phyloP scores from a whole-genome alignment of 768 basidiomycete genomes.

The Multifurca ochricompacta region DNA sequence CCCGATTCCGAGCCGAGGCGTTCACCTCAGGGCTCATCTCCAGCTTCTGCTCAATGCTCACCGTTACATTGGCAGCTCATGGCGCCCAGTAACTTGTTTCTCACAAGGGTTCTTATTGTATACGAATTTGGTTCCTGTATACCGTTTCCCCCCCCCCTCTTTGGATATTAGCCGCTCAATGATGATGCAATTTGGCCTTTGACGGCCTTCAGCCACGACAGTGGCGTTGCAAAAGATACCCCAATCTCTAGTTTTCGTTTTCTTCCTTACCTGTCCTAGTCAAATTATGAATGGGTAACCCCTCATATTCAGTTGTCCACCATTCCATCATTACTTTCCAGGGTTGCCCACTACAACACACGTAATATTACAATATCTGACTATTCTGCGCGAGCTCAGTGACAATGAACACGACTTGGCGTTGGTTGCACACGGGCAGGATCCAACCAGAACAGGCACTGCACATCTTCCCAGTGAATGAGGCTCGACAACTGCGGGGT shows the following conservation, averaged over 20 bases:
- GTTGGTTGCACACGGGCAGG: neutral
- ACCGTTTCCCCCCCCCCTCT: neutral
- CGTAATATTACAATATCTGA: neutral
- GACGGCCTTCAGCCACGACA: neutral
- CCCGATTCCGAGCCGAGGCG: neutral
- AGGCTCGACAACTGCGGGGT: neutral
- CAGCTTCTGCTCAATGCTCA: neutral
- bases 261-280: neutral
- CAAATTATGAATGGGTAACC: neutral
- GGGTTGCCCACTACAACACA: neutral
- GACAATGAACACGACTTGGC: neutral
- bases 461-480: neutral
- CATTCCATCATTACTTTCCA: too few relatives aligned
- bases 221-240: neutral
- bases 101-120: neutral
- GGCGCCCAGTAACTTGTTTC: neutral
- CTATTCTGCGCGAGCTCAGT: neutral
- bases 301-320: neutral
- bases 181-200: slow-evolving; percentile 2
- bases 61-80: neutral
- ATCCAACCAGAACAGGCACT: neutral
- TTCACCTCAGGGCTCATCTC: too few relatives aligned
- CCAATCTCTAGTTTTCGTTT: neutral
- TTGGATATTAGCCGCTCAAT: slow-evolving; percentile 1
- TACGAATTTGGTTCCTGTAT: neutral